Evolutionary conservation across 2,329 filamentous ascomycete species (phyloP), one percentile per base, ranked within the genome.

Genomic region (Nigrograna mackinnonii): DNA sequence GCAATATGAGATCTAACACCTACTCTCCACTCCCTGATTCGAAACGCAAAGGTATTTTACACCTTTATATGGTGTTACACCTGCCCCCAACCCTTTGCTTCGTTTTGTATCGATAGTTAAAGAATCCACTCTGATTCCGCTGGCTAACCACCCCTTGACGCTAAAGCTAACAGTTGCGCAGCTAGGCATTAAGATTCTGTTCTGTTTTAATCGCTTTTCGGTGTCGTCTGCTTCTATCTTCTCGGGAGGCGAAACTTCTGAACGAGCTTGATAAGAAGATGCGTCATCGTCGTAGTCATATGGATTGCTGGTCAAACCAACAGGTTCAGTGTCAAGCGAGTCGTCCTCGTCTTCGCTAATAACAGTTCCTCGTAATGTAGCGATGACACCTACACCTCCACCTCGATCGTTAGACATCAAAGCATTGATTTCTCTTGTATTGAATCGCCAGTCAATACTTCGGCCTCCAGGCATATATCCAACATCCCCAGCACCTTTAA

Each of bases 61-160:
- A 1, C 94, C 94, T 72, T 97, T 99, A 71, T 96, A 97, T 18
- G 94, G 94, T 71, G 91, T 95, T 28, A 97, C 84, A 2, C 87
- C 84, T 53, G 95, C 90, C 0, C 90, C 90, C 34, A 99, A 60
- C 0, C 94, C 94, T 43, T 86, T 82, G 68, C 89, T 95, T 72
- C 86, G 91, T 66, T 88, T 85, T n/a, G 82, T 76, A 64, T 85
- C 82, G 12, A 86, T 69, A n/a, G 74, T 73, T 47, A 86, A 60
- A 52, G 77, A 79, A 39, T 85, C 82, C 2, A 86, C 83, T 47
- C 76, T 80, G 54, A 86, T 76, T 3, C 83, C 83, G 51, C 82
- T 85, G 0, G 83, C 78, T 28, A 86, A 63, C 82, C 82, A 85
- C 2, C 83, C 83, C 48, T 82, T 81, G 33, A 84, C 78, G 18